Evolutionary conservation across 345 rosid species (phyloP).

Genomic region (Nephelium lappaceum): DNA sequence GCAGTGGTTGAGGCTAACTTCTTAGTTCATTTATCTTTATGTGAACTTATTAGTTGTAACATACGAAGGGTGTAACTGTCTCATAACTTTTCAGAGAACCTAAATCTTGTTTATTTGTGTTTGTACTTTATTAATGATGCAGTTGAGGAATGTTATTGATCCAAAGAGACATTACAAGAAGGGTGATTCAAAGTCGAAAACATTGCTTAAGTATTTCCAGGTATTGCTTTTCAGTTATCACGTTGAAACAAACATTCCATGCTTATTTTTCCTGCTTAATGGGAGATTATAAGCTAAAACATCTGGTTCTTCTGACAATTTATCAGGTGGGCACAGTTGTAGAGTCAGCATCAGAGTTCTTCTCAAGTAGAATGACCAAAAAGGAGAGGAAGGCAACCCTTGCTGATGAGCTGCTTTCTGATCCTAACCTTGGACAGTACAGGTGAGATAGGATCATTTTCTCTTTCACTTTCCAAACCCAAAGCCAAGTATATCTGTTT

Average conservation of each 20-base stretch:
- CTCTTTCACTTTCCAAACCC: not conserved
- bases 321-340: slow-evolving; percentile 85
- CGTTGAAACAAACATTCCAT: not conserved
- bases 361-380: slow-evolving; percentile 64
- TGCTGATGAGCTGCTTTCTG: slow-evolving; percentile 86
- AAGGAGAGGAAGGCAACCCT: slow-evolving; percentile 80
- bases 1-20: not conserved
- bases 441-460: slow-evolving; percentile 41
- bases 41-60: not conserved
- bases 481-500: not conserved
- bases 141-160: slow-evolving; percentile 81
- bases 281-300: not conserved
- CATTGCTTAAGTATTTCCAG: slow-evolving; percentile 86
- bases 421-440: slow-evolving; percentile 51
- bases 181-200: slow-evolving; percentile 56
- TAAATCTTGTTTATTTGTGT: slow-evolving; percentile 4
- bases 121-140: slow-evolving; percentile 21
- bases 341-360: slow-evolving; percentile 68
- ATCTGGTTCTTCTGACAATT: slow-evolving; percentile 7
- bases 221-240: slow-evolving; percentile 34
- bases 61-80: not conserved
- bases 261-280: not conserved
- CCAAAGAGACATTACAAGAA: slow-evolving; percentile 89
- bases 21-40: too few species aligned
- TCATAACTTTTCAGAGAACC: not conserved